Conservation (phyloP, 1,284 basidiomycete genomes). For the Takashimella tepidaria region DNA sequence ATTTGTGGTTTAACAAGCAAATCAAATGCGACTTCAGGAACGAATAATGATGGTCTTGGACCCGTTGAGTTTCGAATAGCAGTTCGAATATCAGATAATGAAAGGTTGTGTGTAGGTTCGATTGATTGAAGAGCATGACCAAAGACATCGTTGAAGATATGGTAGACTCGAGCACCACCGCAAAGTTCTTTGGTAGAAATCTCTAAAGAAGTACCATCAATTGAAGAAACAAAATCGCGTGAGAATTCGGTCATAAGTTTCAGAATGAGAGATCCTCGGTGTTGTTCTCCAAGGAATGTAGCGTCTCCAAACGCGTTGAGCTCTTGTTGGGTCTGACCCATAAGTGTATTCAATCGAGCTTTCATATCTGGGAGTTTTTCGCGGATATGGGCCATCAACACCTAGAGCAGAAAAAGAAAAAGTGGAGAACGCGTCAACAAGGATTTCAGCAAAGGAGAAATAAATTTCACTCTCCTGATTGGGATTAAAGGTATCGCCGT, state of each 20-base stretch:
- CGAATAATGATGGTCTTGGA: conserved; percentile 90
- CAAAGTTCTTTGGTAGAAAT: conserved; percentile 98
- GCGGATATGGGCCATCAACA: conserved; percentile 94
- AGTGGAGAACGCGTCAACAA: too few species aligned
- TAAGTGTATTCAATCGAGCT: conserved; percentile 92
- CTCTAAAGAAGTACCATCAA: conserved; percentile 95
- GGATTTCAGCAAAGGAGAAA: too few species aligned
- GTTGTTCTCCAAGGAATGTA: conserved; percentile 85
- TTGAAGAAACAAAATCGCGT: conserved; percentile 92
- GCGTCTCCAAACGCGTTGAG: conserved; percentile 93
- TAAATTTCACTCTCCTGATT: too few species aligned
- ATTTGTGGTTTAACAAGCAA: conserved; percentile 98
- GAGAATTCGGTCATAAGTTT: conserved; percentile 99
- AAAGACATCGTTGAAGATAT: conserved; percentile 99
- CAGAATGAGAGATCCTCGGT: conserved; percentile 81
- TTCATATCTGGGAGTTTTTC: conserved; percentile 99
- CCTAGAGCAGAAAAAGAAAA: conserved; percentile 50
- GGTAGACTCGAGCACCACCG: conserved; percentile 96
- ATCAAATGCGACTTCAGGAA: conserved; percentile 96
- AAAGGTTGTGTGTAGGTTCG: conserved; percentile 85
- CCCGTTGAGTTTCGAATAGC: conserved; percentile 98
- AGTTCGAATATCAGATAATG: conserved; percentile 92
- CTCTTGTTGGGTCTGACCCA: conserved; percentile 99
- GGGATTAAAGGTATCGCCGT: too few species aligned
- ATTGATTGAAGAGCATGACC: conserved; percentile 86